A percentile compares a stretch with the other conserved stretches of the same genome.
Evolutionary conservation across 306 rosid genomes (phyloP).

Genomic region (Sicyos baderoa): DNA sequence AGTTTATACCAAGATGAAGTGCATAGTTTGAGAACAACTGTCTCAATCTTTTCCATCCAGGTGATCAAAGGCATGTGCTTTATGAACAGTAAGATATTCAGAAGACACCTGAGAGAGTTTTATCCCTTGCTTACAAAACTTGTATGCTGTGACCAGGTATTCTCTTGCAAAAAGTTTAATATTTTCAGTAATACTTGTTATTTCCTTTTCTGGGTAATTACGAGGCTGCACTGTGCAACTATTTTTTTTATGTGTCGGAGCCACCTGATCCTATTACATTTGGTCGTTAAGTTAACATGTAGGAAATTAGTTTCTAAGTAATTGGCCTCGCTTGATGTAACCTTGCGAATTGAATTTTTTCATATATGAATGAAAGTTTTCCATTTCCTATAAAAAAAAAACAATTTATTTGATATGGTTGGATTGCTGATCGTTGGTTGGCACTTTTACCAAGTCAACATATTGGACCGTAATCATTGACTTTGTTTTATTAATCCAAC

Average conservation of each 20-base stretch:
- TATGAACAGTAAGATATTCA: slow-evolving; percentile 80
- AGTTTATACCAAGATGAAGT: not conserved
- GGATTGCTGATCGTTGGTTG: not conserved
- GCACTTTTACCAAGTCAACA: not conserved
- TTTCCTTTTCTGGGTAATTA: not conserved
- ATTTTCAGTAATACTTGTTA: not conserved
- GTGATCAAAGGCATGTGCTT: slow-evolving; percentile 83
- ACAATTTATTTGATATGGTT: not conserved
- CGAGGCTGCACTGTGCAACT: too few species aligned
- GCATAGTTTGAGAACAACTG: slow-evolving; percentile 4
- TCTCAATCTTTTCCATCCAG: slow-evolving; percentile 36
- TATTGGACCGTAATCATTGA: not conserved
- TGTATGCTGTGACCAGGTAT: slow-evolving; percentile 96
- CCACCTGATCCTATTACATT: too few species aligned
- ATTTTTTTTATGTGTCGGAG: too few species aligned
- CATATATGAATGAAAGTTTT: too few species aligned
- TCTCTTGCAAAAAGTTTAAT: slow-evolving; percentile 20
- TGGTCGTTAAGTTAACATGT: too few species aligned
- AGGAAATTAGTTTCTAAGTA: too few species aligned
- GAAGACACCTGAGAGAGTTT: slow-evolving; percentile 80
- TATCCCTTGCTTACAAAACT: slow-evolving; percentile 93
- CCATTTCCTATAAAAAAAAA: too few species aligned
- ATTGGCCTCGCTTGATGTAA: too few species aligned
- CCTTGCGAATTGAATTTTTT: too few species aligned
- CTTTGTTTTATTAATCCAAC: not conserved